Base-by-base conservation (phyloP, 139 green algal species). In the Medakamo hakoo region DNA sequence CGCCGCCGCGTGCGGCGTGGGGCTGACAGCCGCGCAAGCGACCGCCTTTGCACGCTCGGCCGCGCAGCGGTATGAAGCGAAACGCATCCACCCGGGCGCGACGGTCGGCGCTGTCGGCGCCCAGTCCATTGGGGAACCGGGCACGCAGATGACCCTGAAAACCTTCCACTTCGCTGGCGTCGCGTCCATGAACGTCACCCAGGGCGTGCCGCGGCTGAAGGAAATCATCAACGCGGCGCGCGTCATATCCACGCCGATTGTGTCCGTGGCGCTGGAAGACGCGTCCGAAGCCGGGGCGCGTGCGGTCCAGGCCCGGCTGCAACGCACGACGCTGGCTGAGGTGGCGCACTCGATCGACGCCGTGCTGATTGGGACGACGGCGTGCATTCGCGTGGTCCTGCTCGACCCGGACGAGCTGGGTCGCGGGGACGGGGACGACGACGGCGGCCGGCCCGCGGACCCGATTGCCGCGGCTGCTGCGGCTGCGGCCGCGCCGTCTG, bases 101-200 rank as follows among this genome's bases (percentile, higher is more conserved):
- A 88, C 82, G 1, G 91, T 96, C 48, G 91, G 91, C 20, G 91
- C 89, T 4, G 82, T 97, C 52, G 91, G 85, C 20, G 91, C 91
- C 24, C 91, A 98, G 76, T 87, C 72, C 30, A 96, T 98, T 55
- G 88, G 88, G 57, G 90, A 97, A 77, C 91, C 91, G 0, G 90
- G 90, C 62, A 98, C 92, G 19, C 92, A 98, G 80, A 98, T 98
- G 92, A 98, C 92, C 22, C 83, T 98, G 25, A 98, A 98, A 76
- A 98, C 86, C 24, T 98, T 98, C 73, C 92, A 98, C 73, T 98
- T 98, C 81, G 92, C 92, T 5, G 92, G 92, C 3, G 90, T 98
- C 55, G 92, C 92, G 2, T 83, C 64, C 72, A 98, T 98, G 92
- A 96, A 98, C 77, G 80, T 98, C 49, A 97, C 91, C 22, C 81